phyloP scores from a whole-genome alignment of 306 rosid species.

The Abrus precatorius region DNA sequence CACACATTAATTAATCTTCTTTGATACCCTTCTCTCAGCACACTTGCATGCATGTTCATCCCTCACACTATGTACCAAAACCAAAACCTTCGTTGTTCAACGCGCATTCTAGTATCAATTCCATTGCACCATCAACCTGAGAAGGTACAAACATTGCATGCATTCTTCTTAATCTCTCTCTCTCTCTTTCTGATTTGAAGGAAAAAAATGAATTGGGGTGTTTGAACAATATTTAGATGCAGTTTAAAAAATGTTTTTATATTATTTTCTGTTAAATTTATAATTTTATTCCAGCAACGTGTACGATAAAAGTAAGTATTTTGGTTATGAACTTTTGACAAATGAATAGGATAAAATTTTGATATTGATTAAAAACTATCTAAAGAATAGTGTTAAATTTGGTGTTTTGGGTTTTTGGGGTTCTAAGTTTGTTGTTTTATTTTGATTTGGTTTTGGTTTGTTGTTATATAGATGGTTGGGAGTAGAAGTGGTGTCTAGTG shows the following conservation, averaged over 20 bases:
- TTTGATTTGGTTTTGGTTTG: slow-evolving; percentile 4
- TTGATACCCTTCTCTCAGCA: slow-evolving; percentile 1
- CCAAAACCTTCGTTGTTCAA: background rate
- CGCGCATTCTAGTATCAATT: slow-evolving; percentile 12
- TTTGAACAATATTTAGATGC: background rate
- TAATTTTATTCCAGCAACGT: no score
- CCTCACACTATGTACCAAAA: slow-evolving; percentile 12
- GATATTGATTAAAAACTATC: no score
- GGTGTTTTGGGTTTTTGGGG: background rate
- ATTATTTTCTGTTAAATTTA: no score
- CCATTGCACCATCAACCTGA: slow-evolving; percentile 32
- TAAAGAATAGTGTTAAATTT: background rate
- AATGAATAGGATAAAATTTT: no score
- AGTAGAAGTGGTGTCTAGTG: slow-evolving; percentile 40
- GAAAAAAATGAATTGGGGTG: background rate
- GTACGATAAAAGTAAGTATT: no score
- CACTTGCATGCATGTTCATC: slow-evolving; percentile 34
- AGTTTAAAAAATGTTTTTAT: no score
- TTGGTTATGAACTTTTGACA: no score
- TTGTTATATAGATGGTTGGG: slow-evolving; percentile 37
- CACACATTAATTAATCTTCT: background rate
- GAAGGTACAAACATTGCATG: slow-evolving; percentile 8
- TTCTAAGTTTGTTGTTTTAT: background rate
- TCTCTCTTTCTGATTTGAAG: background rate
- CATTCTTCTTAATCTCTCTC: background rate